Evolutionary conservation across 768 basidiomycete genomes (phyloP), one percentile per base, ranked within the genome.

Genomic region (Chalciporus sphaerocephalus): DNA sequence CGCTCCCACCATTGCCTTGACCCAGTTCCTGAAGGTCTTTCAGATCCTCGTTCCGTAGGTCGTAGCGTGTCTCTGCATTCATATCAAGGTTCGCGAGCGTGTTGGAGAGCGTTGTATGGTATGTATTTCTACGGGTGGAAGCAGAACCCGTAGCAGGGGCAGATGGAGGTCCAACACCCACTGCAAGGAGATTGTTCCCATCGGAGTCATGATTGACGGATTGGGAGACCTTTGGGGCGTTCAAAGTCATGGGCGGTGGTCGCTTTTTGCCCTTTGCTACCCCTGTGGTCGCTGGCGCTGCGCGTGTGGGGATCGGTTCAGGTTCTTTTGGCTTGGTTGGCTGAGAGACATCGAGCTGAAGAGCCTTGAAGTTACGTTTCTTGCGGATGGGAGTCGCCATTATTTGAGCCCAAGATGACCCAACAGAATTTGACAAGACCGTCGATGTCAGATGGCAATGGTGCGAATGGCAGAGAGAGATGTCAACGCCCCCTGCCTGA

Each of bases 1-100:
- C 96, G 44, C 94, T 96, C 43, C 96, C 96, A 1, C 96, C 94
- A 60, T 98, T 98, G 4, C 96, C 96, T 54, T 90, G 85, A 4
- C 96, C 96, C 3, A 99, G 76, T 66, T 99, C 96, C 43, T 81
- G 79, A 37, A 98, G 62, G 53, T 94, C 88, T 68, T 86, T 86
- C 61, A 99, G 71, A 64, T 98, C 96, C 63, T 95, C 93, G 55
- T 86, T 83, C 56, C 81, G 74, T 55, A 98, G 69, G 59, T 95
- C 88, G 55, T 77, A 84, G 68, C 89, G 89, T 64, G 83, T 83
- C 69, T 91, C 87, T 25, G 84, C 81, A 57, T 86, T 88, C 71
- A 92, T 76, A 55, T 94, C 92, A 48, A 95, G 70, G 54, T 78
- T 91, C 17, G 90, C 92, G 25, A 96, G 78, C 13, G 89, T 92